These are phyloP conservation scores for Colletotrichum incanum DNA, from an alignment of 2,329 filamentous ascomycete species.

Conservation along the genomic window DNA sequence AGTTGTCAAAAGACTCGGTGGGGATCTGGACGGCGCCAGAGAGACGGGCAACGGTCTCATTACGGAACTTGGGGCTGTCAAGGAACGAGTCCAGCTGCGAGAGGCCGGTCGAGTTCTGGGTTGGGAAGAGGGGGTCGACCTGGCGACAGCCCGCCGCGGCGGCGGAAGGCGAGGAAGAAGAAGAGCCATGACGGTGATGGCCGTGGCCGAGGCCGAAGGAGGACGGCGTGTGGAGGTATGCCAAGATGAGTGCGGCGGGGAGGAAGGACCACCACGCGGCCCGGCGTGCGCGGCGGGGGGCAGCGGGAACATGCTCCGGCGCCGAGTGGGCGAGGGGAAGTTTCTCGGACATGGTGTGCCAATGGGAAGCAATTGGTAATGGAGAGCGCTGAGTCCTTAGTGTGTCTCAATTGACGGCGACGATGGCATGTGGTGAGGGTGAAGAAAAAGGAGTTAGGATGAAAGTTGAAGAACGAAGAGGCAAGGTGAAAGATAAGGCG, in stretches of 20 bases:
- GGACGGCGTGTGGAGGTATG: slow-evolving; percentile 38
- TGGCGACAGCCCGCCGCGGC: slow-evolving; percentile 50
- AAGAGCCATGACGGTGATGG: background rate
- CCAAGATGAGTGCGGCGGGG: slow-evolving; percentile 36
- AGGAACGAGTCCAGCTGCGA: slow-evolving; percentile 53
- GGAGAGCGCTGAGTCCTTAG: background rate
- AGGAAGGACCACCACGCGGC: slow-evolving; percentile 40
- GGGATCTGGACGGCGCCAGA: slow-evolving; percentile 67
- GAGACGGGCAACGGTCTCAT: slow-evolving; percentile 54
- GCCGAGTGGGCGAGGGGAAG: slow-evolving; percentile 32
- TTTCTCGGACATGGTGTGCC: slow-evolving; percentile 36
- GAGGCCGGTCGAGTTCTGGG: slow-evolving; percentile 47
- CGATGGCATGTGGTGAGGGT: too few species aligned
- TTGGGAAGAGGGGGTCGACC: slow-evolving; percentile 52
- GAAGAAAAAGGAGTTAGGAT: background rate
- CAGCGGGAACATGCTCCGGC: slow-evolving; percentile 6
- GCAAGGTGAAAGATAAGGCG: slow-evolving; percentile 13
- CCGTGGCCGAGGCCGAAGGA: slow-evolving; percentile 7
- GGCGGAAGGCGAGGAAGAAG: slow-evolving; percentile 1
- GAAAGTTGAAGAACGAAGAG: background rate
- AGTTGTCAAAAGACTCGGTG: slow-evolving; percentile 69
- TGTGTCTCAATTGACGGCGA: background rate
- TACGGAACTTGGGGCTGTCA: slow-evolving; percentile 51
- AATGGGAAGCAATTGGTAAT: background rate
- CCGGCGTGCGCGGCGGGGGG: slow-evolving; percentile 17